A percentile compares a stretch with the other conserved stretches of the same genome.
Evolutionary conservation across 2,329 filamentous ascomycete genomes (phyloP).

Genomic region (Aspergillus costaricaensis): DNA sequence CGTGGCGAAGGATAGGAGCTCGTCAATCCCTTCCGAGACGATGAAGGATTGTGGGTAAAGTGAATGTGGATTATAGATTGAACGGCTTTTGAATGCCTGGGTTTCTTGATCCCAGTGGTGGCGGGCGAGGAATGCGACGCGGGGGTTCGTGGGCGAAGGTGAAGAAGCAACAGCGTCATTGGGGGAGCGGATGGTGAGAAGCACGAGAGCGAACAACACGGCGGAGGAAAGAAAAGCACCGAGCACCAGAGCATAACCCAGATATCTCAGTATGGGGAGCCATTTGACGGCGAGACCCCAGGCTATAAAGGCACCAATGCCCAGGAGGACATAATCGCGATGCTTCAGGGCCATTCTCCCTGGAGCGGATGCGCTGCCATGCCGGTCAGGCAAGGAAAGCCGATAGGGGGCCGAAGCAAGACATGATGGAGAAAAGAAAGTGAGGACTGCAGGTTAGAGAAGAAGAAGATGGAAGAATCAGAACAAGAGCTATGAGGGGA

Average conservation of each 20-base stretch:
- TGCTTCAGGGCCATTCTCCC: constrained; percentile 51
- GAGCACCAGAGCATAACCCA: constrained; percentile 77
- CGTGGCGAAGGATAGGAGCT: constrained; percentile 72
- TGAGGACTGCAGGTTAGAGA: no score
- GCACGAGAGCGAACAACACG: constrained; percentile 60
- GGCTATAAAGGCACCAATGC: constrained; percentile 63
- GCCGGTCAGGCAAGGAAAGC: background rate
- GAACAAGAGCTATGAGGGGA: background rate
- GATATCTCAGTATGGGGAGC: constrained; percentile 79
- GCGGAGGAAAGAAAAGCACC: constrained; percentile 62
- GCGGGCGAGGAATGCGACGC: constrained; percentile 61
- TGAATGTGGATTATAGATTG: constrained; percentile 66
- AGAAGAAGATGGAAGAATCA: background rate
- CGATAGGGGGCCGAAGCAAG: no score
- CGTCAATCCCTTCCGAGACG: constrained; percentile 78
- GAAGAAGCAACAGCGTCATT: constrained; percentile 35
- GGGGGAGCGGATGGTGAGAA: constrained; percentile 55
- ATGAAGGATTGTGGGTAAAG: constrained; percentile 75
- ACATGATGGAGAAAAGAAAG: constrained; percentile 3
- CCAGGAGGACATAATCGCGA: constrained; percentile 47
- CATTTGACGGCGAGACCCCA: constrained; percentile 86
- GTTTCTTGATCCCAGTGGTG: constrained; percentile 71
- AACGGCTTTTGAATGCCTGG: constrained; percentile 64
- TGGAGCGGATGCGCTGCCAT: constrained; percentile 17
- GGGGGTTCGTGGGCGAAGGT: constrained; percentile 47